Evolutionary conservation across 2,329 filamentous ascomycete genomes (phyloP).

Genomic region (Cladosporium phlei): DNA sequence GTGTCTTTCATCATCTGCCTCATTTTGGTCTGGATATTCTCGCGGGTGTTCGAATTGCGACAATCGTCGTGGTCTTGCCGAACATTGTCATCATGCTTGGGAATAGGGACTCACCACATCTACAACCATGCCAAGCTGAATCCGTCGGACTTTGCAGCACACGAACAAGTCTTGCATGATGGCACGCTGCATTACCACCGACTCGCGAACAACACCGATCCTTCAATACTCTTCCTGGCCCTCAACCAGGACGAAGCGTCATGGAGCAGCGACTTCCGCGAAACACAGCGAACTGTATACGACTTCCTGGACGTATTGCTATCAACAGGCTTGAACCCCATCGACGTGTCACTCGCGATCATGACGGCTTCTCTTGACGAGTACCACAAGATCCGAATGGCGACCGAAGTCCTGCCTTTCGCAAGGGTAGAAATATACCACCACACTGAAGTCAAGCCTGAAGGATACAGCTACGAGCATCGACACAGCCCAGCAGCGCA

Average conservation of each 20-base stretch:
- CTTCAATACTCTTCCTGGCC: conserved; percentile 15
- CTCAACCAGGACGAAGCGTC: conserved; percentile 15
- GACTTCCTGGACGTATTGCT: conserved; percentile 18
- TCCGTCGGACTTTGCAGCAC: background rate
- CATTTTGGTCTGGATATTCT: background rate
- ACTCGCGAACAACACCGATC: background rate
- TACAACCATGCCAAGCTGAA: background rate
- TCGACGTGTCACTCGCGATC: conserved; percentile 15
- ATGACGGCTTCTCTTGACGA: conserved; percentile 15
- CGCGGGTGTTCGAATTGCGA: conserved; percentile 2
- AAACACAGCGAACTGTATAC: conserved; percentile 11
- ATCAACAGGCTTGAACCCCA: conserved; percentile 14
- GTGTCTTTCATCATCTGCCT: background rate
- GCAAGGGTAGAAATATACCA: conserved; percentile 14
- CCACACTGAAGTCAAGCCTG: conserved; percentile 1
- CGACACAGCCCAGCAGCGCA: conserved; percentile 18
- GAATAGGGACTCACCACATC: background rate
- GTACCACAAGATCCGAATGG: conserved; percentile 11
- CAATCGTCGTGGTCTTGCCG: conserved; percentile 4
- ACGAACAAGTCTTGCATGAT: conserved; percentile 11
- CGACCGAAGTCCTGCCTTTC: conserved; percentile 11
- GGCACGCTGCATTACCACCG: conserved; percentile 15
- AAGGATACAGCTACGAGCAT: conserved; percentile 11
- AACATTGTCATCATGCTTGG: background rate
- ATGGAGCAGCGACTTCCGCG: conserved; percentile 21